Evolutionary conservation across 768 basidiomycete genomes (phyloP), one percentile per base, ranked within the genome.

Genomic region (Kwoniella pini): DNA sequence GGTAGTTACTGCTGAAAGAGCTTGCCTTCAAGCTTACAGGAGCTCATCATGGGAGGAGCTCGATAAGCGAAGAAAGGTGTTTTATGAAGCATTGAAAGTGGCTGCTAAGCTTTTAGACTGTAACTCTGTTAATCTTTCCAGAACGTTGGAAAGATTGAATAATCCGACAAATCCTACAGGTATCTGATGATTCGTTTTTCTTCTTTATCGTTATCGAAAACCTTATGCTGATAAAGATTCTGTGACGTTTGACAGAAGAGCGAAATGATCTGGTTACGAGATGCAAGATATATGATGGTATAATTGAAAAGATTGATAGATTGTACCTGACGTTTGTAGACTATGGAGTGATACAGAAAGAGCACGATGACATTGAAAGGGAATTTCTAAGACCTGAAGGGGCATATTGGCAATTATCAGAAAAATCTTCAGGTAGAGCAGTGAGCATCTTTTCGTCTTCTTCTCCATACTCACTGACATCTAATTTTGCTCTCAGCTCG

Each of bases 271-370:
- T 26, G 17, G 17, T 46, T 12, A 46, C 24, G 4, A 5, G 45
- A 46, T 46, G 45, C 24, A 46, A 46, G 45, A 46, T 54, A 13
- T 40, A 26, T 24, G 52, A 54, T 42, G 24, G 38, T 26, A 54
- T 54, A 12, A n/a, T 54, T 26, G 52, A 42, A n/a, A 42, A 54
- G 28, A 22, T 54, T 2, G 52, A 42, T 26, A 2, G 52, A 54
- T 24, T 54, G 1, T 28, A 27, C 3, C 12, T 54, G 1, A 42
- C 39, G 11, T 54, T 54, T 13, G 24, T 42, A 12, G 52, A 54
- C 0, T 54, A 54, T 17, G 26, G 39, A 11, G 40, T 54, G 13
- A 42, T 39, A 4, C 39, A 19, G 26, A 54, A 42, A 5, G 52
- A 54, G 2, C 52, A 24, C 17, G 38, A 31, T 26, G 13, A 27